Percentiles rank a stretch among this genome's conserved stretches.
Conservation (phyloP, 1,284 basidiomycete species). For the Mycosarcoma mackinlayi region DNA sequence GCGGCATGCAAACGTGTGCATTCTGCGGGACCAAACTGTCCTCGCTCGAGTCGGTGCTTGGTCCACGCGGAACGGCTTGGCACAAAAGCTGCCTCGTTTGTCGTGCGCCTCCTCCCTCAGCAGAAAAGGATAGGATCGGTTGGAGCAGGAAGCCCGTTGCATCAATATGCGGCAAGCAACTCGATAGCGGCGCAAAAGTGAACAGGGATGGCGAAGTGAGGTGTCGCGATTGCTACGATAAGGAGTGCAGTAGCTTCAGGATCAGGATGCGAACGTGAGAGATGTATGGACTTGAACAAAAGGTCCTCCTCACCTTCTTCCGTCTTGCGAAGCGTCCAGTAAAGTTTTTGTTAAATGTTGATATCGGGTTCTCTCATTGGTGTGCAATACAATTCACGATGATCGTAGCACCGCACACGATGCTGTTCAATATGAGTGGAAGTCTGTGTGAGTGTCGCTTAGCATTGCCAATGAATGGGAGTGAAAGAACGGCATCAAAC, state of each 20-base stretch:
- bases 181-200: conserved; percentile 58
- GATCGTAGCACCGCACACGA: no score
- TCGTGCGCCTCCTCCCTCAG: conserved; percentile 3
- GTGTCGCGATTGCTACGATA: conserved; percentile 54
- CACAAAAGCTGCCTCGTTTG: conserved; percentile 53
- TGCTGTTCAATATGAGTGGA: no score
- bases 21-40: conserved; percentile 48
- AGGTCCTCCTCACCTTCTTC: neutral
- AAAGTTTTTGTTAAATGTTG: no score
- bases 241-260: conserved; percentile 22
- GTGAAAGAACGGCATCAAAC: neutral
- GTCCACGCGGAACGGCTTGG: conserved; percentile 53
- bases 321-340: no score
- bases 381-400: no score
- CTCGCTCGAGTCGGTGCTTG: conserved; percentile 48
- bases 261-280: conserved; percentile 2
- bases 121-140: neutral
- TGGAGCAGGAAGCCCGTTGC: neutral
- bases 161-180: conserved; percentile 38
- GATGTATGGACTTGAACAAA: neutral
- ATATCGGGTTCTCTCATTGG: no score
- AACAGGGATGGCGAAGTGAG: conserved; percentile 47
- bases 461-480: neutral
- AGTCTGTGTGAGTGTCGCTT: neutral
- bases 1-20: conserved; percentile 52